phyloP scores from a whole-genome alignment of 2,329 filamentous ascomycete species.

The Furcasterigmium sp. region DNA sequence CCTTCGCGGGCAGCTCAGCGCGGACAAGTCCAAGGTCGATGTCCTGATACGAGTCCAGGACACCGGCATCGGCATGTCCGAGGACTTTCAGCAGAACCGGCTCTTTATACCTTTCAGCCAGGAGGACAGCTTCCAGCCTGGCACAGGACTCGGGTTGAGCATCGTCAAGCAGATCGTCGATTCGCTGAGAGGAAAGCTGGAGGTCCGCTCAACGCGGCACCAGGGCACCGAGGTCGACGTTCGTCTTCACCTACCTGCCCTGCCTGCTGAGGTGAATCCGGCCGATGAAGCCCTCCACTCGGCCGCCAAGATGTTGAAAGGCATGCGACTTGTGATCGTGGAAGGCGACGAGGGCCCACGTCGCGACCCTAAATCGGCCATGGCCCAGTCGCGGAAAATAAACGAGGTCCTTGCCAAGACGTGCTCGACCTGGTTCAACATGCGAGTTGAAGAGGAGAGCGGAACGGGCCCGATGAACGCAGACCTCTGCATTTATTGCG shows the following conservation, averaged over 20 bases:
- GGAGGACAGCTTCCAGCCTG: slow-evolving; percentile 55
- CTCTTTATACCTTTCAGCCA: slow-evolving; percentile 60
- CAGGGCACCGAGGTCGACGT: slow-evolving; percentile 51
- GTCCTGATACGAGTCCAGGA: slow-evolving; percentile 47
- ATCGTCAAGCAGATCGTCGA: slow-evolving; percentile 58
- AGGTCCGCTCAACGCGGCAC: slow-evolving; percentile 46
- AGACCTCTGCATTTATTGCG: slow-evolving; percentile 20
- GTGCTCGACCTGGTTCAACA: slow-evolving; percentile 26
- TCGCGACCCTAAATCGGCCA: slow-evolving; percentile 4
- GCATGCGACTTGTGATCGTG: slow-evolving; percentile 13
- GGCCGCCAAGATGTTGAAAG: slow-evolving; percentile 10
- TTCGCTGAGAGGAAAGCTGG: slow-evolving; percentile 53
- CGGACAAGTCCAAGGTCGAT: slow-evolving; percentile 15
- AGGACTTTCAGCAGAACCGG: slow-evolving; percentile 53
- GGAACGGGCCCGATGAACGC: slow-evolving; percentile 5
- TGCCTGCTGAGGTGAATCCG: slow-evolving; percentile 6
- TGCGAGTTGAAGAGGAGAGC: slow-evolving; percentile 18
- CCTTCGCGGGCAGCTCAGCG: slow-evolving; percentile 17
- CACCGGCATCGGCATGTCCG: slow-evolving; percentile 59
- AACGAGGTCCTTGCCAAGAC: slow-evolving; percentile 22
- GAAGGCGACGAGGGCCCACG: slow-evolving; percentile 5
- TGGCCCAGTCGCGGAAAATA: slow-evolving; percentile 12
- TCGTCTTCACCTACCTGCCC: slow-evolving; percentile 31
- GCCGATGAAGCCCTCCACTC: slow-evolving; percentile 11
- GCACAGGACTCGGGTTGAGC: slow-evolving; percentile 57